Percentiles rank a stretch among this genome's conserved stretches.
These are phyloP conservation scores for Pichia thaimueangensis DNA, from an alignment of 805 yeast species.

Conservation along the genomic window DNA sequence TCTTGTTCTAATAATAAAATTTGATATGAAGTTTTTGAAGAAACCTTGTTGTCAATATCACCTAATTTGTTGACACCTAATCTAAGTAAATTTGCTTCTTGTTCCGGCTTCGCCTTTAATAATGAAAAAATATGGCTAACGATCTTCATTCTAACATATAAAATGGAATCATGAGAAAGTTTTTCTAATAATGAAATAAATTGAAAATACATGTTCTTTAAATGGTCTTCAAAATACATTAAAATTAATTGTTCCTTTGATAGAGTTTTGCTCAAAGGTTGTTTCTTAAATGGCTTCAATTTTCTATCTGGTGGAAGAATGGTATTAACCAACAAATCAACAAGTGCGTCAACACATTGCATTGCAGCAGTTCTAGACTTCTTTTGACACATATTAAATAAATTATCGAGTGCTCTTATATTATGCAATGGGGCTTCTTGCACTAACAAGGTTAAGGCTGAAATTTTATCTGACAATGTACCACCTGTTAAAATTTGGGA, in stretches of 20 bases:
- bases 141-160: conserved; percentile 75
- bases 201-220: conserved; percentile 70
- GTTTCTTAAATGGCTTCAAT: conserved; percentile 71
- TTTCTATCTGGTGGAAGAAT: conserved; percentile 85
- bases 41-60: conserved; percentile 84
- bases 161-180: conserved; percentile 84
- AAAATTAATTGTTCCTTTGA: conserved; percentile 57
- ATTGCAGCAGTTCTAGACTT: conserved; percentile 90
- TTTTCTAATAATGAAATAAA: conserved; percentile 72
- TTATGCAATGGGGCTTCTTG: conserved; percentile 96
- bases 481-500: conserved; percentile 85
- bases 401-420: conserved; percentile 71
- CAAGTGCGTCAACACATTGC: conserved; percentile 82
- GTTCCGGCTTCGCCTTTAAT: conserved; percentile 85
- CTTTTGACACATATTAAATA: conserved; percentile 75
- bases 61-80: conserved; percentile 92
- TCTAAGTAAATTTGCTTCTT: conserved; percentile 83
- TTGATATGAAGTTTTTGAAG: conserved; percentile 80
- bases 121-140: conserved; percentile 74
- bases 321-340: conserved; percentile 81
- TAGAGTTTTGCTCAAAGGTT: conserved; percentile 43
- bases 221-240: conserved; percentile 83
- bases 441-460: conserved; percentile 84
- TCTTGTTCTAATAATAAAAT: conserved; percentile 75
- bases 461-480: conserved; percentile 91